These are phyloP conservation scores for Thielaviopsis populi DNA, from an alignment of 2,329 filamentous ascomycete genomes.

Conservation along the genomic window DNA sequence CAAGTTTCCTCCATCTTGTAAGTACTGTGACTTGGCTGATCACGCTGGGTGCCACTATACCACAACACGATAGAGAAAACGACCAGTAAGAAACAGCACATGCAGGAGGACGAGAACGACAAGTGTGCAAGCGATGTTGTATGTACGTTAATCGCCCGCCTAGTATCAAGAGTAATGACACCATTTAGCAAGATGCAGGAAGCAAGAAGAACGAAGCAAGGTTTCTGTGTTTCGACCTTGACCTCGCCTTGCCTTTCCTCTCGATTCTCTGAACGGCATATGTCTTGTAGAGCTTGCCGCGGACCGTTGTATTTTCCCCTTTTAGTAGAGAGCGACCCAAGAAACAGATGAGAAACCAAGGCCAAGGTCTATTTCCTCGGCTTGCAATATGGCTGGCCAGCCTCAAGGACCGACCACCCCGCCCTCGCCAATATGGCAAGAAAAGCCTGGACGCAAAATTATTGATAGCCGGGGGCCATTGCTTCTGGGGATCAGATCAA, in stretches of 20 bases:
- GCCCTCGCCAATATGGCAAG: constrained; percentile 2
- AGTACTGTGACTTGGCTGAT: not conserved
- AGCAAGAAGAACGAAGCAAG: too few species aligned
- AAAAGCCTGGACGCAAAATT: constrained; percentile 4
- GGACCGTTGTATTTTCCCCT: not conserved
- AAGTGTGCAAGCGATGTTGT: not conserved
- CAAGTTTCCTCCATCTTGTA: not conserved
- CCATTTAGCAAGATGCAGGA: not conserved
- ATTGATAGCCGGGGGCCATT: constrained; percentile 5
- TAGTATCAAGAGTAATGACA: not conserved
- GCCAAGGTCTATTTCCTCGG: not conserved
- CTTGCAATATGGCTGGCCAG: not conserved
- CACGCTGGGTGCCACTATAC: not conserved
- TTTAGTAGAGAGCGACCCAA: not conserved
- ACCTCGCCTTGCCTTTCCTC: not conserved
- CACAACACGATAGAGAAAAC: not conserved
- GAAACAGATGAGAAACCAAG: not conserved
- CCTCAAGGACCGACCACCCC: not conserved
- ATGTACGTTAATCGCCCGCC: not conserved
- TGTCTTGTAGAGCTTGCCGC: too few species aligned
- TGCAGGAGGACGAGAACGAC: not conserved
- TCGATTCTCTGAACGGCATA: not conserved
- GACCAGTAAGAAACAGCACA: not conserved
- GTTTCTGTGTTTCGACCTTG: not conserved
- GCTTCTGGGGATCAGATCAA: constrained; percentile 5